A percentile compares a stretch with the other conserved stretches of the same genome.
Evolutionary conservation across 345 rosid genomes (phyloP).

Genomic region (Linum trigynum): DNA sequence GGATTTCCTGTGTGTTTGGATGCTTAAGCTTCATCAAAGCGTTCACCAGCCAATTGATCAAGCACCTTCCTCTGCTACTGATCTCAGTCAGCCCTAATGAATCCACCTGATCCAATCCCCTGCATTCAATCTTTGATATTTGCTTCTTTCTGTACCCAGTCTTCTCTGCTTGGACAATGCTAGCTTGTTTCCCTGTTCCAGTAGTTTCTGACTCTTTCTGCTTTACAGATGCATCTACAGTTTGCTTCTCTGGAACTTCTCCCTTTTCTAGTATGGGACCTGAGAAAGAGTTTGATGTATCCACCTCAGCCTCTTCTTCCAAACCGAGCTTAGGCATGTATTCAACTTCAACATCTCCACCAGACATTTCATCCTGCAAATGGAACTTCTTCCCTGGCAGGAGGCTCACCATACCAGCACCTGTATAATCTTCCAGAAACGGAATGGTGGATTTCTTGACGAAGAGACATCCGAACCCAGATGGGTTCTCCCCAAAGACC

Average conservation of each 20-base stretch:
- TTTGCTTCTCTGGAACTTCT: constrained; percentile 22
- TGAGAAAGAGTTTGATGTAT: constrained; percentile 35
- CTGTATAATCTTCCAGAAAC: constrained; percentile 38
- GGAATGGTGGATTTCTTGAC: constrained; percentile 65
- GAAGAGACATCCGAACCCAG: constrained; percentile 89
- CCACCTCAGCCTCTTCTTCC: constrained; percentile 21
- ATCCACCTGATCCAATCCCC: constrained; percentile 71
- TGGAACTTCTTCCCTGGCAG: constrained; percentile 37
- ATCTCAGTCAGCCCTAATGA: constrained; percentile 51
- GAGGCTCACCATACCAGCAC: constrained; percentile 67
- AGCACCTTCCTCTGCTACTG: constrained; percentile 66
- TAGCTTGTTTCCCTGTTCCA: constrained; percentile 12
- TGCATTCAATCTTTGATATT: constrained; percentile 36
- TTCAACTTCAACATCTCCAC: constrained; percentile 26
- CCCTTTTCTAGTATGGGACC: constrained; percentile 27
- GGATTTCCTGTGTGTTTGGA: constrained; percentile 40
- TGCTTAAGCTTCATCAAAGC: constrained; percentile 76
- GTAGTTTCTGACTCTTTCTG: constrained; percentile 13
- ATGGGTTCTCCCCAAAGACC: constrained; percentile 84
- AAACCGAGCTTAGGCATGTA: constrained; percentile 8
- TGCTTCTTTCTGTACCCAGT: background rate
- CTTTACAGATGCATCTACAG: constrained; percentile 18
- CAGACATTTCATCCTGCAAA: constrained; percentile 29
- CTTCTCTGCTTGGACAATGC: constrained; percentile 9
- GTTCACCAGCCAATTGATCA: constrained; percentile 80